Conservation (phyloP, 306 rosid genomes). For the Trifolium repens region DNA sequence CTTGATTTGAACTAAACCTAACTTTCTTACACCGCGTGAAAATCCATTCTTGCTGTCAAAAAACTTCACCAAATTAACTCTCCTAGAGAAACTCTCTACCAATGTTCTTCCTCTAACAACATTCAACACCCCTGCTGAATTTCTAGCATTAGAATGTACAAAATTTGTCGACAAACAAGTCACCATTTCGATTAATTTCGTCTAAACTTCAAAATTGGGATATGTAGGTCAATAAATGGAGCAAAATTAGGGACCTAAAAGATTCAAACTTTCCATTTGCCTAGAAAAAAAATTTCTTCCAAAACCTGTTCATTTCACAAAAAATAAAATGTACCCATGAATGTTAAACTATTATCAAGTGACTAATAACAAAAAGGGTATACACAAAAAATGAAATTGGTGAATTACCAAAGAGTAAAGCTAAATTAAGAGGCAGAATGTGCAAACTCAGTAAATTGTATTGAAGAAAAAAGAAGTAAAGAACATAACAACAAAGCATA, state of each 20-base stretch:
- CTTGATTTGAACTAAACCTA: slow-evolving; percentile 53
- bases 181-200: background rate
- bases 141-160: slow-evolving; percentile 60
- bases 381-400: slow-evolving; percentile 4
- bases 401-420: background rate
- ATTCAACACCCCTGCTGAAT: slow-evolving; percentile 57
- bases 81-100: slow-evolving; percentile 18
- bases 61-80: slow-evolving; percentile 48
- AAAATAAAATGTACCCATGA: background rate
- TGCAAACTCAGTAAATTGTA: slow-evolving; percentile 3
- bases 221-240: slow-evolving; percentile 3
- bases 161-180: slow-evolving; percentile 48
- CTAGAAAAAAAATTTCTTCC: slow-evolving; percentile 20
- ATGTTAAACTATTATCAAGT: background rate
- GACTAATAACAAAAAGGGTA: slow-evolving; percentile 15
- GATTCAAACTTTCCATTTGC: slow-evolving; percentile 38
- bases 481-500: background rate
- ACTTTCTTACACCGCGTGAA: slow-evolving; percentile 52
- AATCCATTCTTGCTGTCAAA: slow-evolving; percentile 50
- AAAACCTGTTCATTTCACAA: slow-evolving; percentile 5
- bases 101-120: slow-evolving; percentile 60
- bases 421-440: background rate
- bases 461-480: slow-evolving; percentile 8
- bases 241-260: slow-evolving; percentile 27
- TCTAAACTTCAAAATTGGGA: slow-evolving; percentile 30